Evolutionary conservation across 768 basidiomycete species (phyloP).

Genomic region (Boletus edulis): DNA sequence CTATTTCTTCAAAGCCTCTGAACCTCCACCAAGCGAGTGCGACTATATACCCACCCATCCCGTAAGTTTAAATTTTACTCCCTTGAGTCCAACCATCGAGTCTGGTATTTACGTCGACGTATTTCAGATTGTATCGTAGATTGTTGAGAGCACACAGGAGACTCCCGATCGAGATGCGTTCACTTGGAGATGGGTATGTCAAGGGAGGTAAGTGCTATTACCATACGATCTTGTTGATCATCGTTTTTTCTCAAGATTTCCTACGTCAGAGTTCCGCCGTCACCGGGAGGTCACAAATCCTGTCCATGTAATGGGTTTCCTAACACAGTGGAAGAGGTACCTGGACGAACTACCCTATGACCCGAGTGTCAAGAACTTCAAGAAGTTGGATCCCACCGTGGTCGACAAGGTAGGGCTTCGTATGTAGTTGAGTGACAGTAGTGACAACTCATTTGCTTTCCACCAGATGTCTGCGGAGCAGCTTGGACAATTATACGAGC

Average conservation of each 20-base stretch:
- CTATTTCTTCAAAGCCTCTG: constrained; percentile 53
- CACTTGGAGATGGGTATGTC: constrained; percentile 82
- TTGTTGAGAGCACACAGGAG: constrained; percentile 76
- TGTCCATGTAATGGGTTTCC: constrained; percentile 88
- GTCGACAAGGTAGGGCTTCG: constrained; percentile 65
- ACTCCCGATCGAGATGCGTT: constrained; percentile 76
- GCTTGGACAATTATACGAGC: constrained; percentile 88
- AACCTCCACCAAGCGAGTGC: constrained; percentile 62
- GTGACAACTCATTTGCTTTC: not conserved
- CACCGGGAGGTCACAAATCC: constrained; percentile 82
- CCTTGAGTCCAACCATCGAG: not conserved
- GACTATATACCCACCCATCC: constrained; percentile 76
- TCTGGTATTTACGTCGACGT: not conserved
- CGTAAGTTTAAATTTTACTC: constrained; percentile 54
- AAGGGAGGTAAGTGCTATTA: constrained; percentile 58
- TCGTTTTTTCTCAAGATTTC: constrained; percentile 2
- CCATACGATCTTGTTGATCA: not conserved
- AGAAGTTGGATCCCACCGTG: constrained; percentile 63
- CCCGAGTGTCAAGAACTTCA: constrained; percentile 44
- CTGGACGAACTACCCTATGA: constrained; percentile 66
- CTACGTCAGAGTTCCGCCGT: constrained; percentile 74
- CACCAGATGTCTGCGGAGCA: constrained; percentile 85
- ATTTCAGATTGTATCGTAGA: constrained; percentile 70
- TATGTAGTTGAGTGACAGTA: constrained; percentile 2
- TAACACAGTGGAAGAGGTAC: constrained; percentile 95